Percentiles rank a stretch among this genome's conserved stretches.
phyloP scores from a whole-genome alignment of 2,329 filamentous ascomycete genomes.

The Phialemonium atrogriseum region DNA sequence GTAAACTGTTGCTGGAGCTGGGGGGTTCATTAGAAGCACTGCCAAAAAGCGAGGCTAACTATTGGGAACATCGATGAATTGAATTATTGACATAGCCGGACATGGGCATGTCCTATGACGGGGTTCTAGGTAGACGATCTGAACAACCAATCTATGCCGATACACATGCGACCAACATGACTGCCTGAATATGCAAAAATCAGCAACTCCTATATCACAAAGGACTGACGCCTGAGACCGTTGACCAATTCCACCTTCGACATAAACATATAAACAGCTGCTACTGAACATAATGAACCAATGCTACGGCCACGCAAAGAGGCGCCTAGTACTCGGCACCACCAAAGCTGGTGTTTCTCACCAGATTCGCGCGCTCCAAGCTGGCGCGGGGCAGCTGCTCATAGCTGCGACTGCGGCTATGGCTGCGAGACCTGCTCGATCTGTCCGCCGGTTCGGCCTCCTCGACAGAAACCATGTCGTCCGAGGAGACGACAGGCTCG shows the following conservation, averaged over 20 bases:
- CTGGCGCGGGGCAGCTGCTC: constrained; percentile 34
- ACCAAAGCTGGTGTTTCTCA: constrained; percentile 40
- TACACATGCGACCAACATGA: no score
- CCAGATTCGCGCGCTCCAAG: constrained; percentile 35
- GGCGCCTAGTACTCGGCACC: constrained; percentile 34
- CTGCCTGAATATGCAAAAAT: no score
- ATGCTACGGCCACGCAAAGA: not conserved
- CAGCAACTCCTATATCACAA: not conserved
- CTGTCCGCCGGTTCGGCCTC: constrained; percentile 26
- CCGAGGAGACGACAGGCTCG: constrained; percentile 33
- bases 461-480: constrained; percentile 32
- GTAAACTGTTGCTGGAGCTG: no score
- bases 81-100: no score
- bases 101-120: no score
- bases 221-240: not conserved
- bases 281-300: not conserved
- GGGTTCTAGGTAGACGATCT: no score
- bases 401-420: constrained; percentile 29
- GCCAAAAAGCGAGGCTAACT: no score
- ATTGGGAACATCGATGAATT: no score
- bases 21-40: no score
- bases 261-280: no score
- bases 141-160: no score
- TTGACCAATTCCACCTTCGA: no score
- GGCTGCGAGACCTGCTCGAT: constrained; percentile 19